Conservation (phyloP, 2,329 filamentous ascomycete genomes). For the Exophiala calicioides region DNA sequence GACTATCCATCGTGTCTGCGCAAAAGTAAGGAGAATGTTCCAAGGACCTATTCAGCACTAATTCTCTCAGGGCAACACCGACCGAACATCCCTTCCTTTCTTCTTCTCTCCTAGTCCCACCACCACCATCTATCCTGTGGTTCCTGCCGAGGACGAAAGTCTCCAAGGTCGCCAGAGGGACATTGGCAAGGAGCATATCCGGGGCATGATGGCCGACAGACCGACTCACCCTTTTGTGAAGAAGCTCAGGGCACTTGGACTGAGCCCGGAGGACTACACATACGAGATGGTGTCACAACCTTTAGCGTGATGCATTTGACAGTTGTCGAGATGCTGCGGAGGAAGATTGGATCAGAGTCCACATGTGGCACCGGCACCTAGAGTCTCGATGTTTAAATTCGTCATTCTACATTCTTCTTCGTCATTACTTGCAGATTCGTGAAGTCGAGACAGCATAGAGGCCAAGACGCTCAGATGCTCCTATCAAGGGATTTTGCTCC, state of each 20-base stretch:
- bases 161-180: constrained; percentile 2
- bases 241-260: constrained; percentile 5
- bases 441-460: too few relatives aligned
- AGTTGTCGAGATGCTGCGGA: too few relatives aligned
- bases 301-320: constrained; percentile 2
- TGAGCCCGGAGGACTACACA: constrained; percentile 13
- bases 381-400: not conserved
- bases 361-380: too few relatives aligned
- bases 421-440: too few relatives aligned
- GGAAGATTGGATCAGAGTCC: too few relatives aligned
- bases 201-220: constrained; percentile 12
- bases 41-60: not conserved
- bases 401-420: too few relatives aligned
- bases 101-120: constrained; percentile 12
- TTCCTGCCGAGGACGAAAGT: constrained; percentile 1
- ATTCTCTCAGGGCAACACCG: constrained; percentile 11
- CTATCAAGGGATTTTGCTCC: not conserved
- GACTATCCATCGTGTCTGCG: constrained; percentile 11
- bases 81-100: constrained; percentile 14
- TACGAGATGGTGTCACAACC: constrained; percentile 11
- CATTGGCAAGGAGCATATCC: constrained; percentile 11
- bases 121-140: constrained; percentile 9
- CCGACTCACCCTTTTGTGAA: constrained; percentile 13
- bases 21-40: constrained; percentile 4
- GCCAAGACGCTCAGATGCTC: too few relatives aligned